Conservation (phyloP, 441 rosid genomes). For the Arabidopsis hybrid region DNA sequence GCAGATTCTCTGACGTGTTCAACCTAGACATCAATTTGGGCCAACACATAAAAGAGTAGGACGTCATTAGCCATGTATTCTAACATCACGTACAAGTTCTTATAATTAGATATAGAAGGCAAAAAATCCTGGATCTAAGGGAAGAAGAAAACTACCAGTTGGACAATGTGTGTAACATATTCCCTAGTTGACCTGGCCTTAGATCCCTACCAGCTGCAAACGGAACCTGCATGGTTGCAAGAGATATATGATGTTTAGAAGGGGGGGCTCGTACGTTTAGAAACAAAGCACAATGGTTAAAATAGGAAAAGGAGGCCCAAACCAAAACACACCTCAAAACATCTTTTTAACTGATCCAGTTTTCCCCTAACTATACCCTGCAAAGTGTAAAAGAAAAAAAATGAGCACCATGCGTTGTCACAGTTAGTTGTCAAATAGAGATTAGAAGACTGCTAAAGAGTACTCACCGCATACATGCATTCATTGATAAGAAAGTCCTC, state of each 20-base stretch:
- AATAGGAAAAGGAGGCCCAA: slow-evolving; percentile 6
- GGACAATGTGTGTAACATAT: slow-evolving; percentile 90
- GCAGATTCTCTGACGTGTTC: slow-evolving; percentile 85
- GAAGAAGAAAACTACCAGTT: slow-evolving; percentile 64
- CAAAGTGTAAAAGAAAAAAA: slow-evolving; percentile 17
- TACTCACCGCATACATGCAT: slow-evolving; percentile 96
- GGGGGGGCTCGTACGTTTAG: background rate
- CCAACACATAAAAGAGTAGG: slow-evolving; percentile 19
- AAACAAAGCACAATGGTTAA: slow-evolving; percentile 31
- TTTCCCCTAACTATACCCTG: slow-evolving; percentile 99
- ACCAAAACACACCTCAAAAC: slow-evolving; percentile 77
- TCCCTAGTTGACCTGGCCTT: slow-evolving; percentile 91
- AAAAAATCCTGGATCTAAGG: slow-evolving; percentile 5
- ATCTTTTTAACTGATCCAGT: slow-evolving; percentile 94
- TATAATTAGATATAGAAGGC: background rate
- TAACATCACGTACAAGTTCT: slow-evolving; percentile 4
- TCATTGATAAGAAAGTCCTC: slow-evolving; percentile 99
- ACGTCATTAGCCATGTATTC: slow-evolving; percentile 3
- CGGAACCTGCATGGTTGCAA: slow-evolving; percentile 64
- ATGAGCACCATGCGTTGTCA: slow-evolving; percentile 13
- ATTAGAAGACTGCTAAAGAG: slow-evolving; percentile 7
- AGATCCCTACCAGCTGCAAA: slow-evolving; percentile 98
- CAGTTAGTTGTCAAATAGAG: background rate
- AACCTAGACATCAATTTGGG: slow-evolving; percentile 59
- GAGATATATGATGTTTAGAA: background rate